Percentiles rank a stretch among this genome's conserved stretches.
Conservation (phyloP, 768 basidiomycete species). For the Suillus subaureus region DNA sequence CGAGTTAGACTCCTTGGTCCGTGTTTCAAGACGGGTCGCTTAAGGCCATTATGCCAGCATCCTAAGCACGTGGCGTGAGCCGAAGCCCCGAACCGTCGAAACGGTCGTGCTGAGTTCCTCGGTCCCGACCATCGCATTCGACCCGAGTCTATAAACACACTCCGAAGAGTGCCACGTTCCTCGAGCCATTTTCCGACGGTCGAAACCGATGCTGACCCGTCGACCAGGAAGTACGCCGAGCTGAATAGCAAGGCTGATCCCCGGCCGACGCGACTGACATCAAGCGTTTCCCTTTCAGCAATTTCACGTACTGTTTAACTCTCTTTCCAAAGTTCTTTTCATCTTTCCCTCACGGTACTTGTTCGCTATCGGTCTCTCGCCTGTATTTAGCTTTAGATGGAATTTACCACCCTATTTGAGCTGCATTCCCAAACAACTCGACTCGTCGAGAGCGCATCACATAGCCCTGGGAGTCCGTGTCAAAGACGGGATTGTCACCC, state of each 20-base stretch:
- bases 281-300: slow-evolving; percentile 79
- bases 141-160: slow-evolving; percentile 67
- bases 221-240: slow-evolving; percentile 54
- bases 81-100: slow-evolving; percentile 46
- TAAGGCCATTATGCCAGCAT: slow-evolving; percentile 80
- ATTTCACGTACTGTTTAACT: slow-evolving; percentile 83
- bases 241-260: slow-evolving; percentile 54
- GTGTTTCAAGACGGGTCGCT: slow-evolving; percentile 84
- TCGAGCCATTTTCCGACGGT: slow-evolving; percentile 54
- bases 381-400: slow-evolving; percentile 86
- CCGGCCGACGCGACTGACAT: slow-evolving; percentile 64
- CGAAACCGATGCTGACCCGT: slow-evolving; percentile 74
- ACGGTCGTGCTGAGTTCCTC: slow-evolving; percentile 64
- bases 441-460: slow-evolving; percentile 78
- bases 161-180: slow-evolving; percentile 65
- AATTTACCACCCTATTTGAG: slow-evolving; percentile 80
- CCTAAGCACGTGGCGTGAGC: slow-evolving; percentile 61
- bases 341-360: slow-evolving; percentile 84
- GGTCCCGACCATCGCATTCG: slow-evolving; percentile 57
- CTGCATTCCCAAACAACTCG: slow-evolving; percentile 87
- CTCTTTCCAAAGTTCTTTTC: slow-evolving; percentile 83
- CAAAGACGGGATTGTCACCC: slow-evolving; percentile 72
- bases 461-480: slow-evolving; percentile 62
- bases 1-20: slow-evolving; percentile 88
- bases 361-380: slow-evolving; percentile 84